Percentiles rank a stretch among this genome's conserved stretches.
These are phyloP conservation scores for Talaromyces amestolkiae DNA, from an alignment of 2,329 filamentous ascomycete genomes.

Conservation along the genomic window DNA sequence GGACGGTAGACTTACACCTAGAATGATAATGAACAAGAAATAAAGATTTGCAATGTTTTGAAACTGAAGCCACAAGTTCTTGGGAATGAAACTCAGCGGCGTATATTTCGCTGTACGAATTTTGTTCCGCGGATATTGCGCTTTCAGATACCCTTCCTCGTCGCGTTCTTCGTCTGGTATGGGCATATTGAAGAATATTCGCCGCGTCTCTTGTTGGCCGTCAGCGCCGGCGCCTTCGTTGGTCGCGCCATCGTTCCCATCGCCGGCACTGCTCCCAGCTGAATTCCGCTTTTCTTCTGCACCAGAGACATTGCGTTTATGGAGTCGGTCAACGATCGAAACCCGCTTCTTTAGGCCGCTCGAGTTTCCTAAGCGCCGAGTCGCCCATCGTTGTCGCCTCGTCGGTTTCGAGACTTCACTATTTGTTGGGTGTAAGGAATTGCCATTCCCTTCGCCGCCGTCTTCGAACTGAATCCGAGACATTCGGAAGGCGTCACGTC, in stretches of 20 bases:
- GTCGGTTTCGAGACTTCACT: constrained; percentile 60
- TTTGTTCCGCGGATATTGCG: constrained; percentile 83
- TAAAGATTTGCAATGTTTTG: constrained; percentile 99
- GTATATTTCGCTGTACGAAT: constrained; percentile 98
- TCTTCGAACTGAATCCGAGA: constrained; percentile 38
- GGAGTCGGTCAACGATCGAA: constrained; percentile 74
- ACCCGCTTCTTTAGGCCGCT: constrained; percentile 75
- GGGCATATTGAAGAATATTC: constrained; percentile 81
- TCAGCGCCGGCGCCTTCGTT: constrained; percentile 23
- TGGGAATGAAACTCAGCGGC: constrained; percentile 87
- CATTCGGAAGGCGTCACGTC: constrained; percentile 27
- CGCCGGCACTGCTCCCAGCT: constrained; percentile 37
- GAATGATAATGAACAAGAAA: constrained; percentile 93
- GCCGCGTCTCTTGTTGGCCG: constrained; percentile 48
- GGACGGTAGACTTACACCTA: constrained; percentile 69
- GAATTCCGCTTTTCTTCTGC: constrained; percentile 68
- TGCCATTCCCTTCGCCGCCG: constrained; percentile 29
- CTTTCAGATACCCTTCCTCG: constrained; percentile 71
- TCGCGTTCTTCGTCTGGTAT: constrained; percentile 73
- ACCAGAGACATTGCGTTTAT: constrained; percentile 56
- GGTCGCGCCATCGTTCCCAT: constrained; percentile 26
- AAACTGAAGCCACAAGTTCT: constrained; percentile 97
- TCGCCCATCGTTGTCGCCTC: constrained; percentile 91
- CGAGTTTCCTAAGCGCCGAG: constrained; percentile 76
- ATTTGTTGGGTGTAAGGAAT: constrained; percentile 23